A percentile compares a stretch with the other conserved stretches of the same genome.
phyloP scores from a whole-genome alignment of 1,284 basidiomycete genomes.

The Abortiporus biennis region DNA sequence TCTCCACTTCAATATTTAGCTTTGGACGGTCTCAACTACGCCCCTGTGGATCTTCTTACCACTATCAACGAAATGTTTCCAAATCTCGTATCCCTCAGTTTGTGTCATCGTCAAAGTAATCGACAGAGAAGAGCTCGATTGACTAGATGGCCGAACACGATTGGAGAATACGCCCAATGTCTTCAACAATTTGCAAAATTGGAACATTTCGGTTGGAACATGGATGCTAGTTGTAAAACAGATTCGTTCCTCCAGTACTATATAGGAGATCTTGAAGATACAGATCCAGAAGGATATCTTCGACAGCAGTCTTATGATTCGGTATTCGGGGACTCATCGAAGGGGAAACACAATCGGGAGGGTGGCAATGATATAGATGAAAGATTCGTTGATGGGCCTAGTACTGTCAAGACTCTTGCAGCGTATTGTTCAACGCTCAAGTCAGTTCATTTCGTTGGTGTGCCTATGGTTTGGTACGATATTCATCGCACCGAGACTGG shows the following conservation, averaged over 20 bases:
- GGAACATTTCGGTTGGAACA: constrained; percentile 12
- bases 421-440: neutral
- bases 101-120: constrained; percentile 8
- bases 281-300: no score
- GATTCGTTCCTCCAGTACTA: neutral
- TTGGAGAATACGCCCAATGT: constrained; percentile 10
- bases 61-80: constrained; percentile 11
- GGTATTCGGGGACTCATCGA: neutral
- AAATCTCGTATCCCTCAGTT: constrained; percentile 9
- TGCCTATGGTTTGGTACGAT: no score
- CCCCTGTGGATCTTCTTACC: constrained; percentile 5
- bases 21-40: constrained; percentile 11
- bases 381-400: no score
- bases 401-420: neutral
- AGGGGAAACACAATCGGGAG: neutral
- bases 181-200: constrained; percentile 7
- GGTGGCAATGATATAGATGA: no score
- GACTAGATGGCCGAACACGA: constrained; percentile 8
- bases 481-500: no score
- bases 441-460: no score
- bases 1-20: constrained; percentile 9
- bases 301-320: no score
- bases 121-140: neutral
- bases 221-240: neutral
- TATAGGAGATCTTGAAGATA: no score